A percentile compares a stretch with the other conserved stretches of the same genome.
Conservation (phyloP, 2,329 filamentous ascomycete genomes). For the Penicillium sp. region DNA sequence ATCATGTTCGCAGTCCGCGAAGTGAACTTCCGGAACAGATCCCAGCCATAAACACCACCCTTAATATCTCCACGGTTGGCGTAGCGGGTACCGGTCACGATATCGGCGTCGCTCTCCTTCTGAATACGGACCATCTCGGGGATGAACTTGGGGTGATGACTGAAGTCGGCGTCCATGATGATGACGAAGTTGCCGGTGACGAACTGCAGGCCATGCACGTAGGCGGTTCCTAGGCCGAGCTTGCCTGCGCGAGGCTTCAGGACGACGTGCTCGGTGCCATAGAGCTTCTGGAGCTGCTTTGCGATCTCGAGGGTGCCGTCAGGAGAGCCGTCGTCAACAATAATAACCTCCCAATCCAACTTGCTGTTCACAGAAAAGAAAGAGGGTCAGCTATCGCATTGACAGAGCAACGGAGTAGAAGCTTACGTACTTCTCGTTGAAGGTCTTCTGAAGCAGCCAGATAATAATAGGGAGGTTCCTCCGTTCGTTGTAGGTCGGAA, state of each 20-base stretch:
- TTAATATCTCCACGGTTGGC: constrained; percentile 63
- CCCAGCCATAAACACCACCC: constrained; percentile 93
- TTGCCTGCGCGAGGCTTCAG: constrained; percentile 91
- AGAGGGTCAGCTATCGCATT: neutral
- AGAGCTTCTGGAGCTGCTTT: constrained; percentile 83
- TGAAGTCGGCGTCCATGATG: constrained; percentile 99
- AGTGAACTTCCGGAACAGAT: constrained; percentile 76
- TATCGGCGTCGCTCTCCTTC: constrained; percentile 78
- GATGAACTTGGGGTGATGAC: constrained; percentile 99
- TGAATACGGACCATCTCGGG: constrained; percentile 87
- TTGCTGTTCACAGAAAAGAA: constrained; percentile 58
- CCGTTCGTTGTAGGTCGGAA: constrained; percentile 98
- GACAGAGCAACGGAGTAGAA: neutral
- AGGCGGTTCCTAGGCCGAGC: constrained; percentile 93
- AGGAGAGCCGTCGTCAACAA: constrained; percentile 96
- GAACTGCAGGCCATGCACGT: constrained; percentile 91
- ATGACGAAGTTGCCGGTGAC: constrained; percentile 92
- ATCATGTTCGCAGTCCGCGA: constrained; percentile 87
- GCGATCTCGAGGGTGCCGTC: constrained; percentile 93
- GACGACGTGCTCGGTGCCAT: constrained; percentile 71
- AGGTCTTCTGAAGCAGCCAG: constrained; percentile 90
- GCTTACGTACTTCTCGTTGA: constrained; percentile 73
- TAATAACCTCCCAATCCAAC: constrained; percentile 94
- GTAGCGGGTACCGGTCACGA: constrained; percentile 95
- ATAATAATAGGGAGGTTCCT: constrained; percentile 93